Evolutionary conservation across 73 alveolate genomes (phyloP).

Genomic region (Paramecium sonneborni): DNA sequence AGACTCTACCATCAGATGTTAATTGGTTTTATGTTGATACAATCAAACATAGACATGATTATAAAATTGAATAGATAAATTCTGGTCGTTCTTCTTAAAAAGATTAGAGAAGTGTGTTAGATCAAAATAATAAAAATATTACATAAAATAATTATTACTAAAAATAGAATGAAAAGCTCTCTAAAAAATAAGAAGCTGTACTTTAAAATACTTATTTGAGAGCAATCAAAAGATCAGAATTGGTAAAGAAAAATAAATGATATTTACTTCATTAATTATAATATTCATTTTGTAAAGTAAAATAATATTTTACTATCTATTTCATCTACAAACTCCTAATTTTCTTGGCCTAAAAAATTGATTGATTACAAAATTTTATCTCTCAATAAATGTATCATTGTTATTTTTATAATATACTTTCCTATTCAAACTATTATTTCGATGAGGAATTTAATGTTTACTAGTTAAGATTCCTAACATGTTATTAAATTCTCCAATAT

Average conservation of each 20-base stretch:
- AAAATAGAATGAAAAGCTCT: not conserved
- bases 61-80: not conserved
- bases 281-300: not conserved
- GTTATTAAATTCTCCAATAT: not conserved
- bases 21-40: conserved; percentile 44
- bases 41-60: conserved; percentile 31
- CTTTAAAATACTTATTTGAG: not conserved
- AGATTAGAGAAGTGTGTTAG: conserved; percentile 19
- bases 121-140: not conserved
- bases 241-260: not conserved
- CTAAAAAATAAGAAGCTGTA: conserved; percentile 8
- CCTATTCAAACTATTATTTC: not conserved
- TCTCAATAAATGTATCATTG: not conserved
- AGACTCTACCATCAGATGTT: conserved; percentile 6
- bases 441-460: not conserved
- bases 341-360: not conserved
- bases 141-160: not conserved
- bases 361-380: not conserved
- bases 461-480: not conserved
- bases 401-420: not conserved
- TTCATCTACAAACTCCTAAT: not conserved
- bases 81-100: not conserved
- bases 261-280: not conserved
- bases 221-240: not conserved
- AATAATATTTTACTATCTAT: no score